Conservation (phyloP, 345 rosid genomes). For the Arabidopsis thaliana region TAIR10.1 NC_003071.7:806001-806500, state of each 20-base stretch:
- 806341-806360: slow-evolving; percentile 7
- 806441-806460: slow-evolving; percentile 99
- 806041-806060: background rate
- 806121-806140: background rate
- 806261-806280: slow-evolving; percentile 88
- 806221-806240: slow-evolving; percentile 65
- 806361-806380: background rate
- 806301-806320: slow-evolving; percentile 97
- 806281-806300: slow-evolving; percentile 97
- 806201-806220: slow-evolving; percentile 62
- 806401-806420: background rate
- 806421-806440: slow-evolving; percentile 92
- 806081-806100: slow-evolving; percentile 15
- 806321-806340: slow-evolving; percentile 81
- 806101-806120: background rate
- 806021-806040: slow-evolving; percentile 68
- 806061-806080: slow-evolving; percentile 25
- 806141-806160: slow-evolving; percentile 66
- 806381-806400: slow-evolving; percentile 5
- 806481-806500: slow-evolving; percentile 67
- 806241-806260: slow-evolving; percentile 66
- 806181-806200: slow-evolving; percentile 52
- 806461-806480: slow-evolving; percentile 88
- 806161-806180: slow-evolving; percentile 51
- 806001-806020: slow-evolving; percentile 53